Evolutionary conservation across 768 basidiomycete species (phyloP).

Genomic region (Leucosporidium creatinivorum): DNA sequence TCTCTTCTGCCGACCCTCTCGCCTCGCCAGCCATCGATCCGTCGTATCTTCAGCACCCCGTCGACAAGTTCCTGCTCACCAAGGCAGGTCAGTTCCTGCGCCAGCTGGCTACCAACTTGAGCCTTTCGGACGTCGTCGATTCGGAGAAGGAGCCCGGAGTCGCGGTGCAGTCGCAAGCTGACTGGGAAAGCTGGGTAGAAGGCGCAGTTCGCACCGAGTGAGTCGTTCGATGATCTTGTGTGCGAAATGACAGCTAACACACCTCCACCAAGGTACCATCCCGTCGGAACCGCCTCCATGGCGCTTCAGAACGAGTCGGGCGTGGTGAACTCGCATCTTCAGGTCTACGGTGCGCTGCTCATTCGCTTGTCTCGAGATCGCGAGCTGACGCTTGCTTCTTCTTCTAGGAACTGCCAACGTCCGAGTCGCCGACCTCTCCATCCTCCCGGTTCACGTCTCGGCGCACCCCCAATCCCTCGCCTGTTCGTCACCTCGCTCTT

Average conservation of each 20-base stretch:
- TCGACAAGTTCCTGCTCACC: conserved; percentile 11
- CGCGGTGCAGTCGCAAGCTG: conserved; percentile 51
- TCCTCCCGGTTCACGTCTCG: conserved; percentile 21
- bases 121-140: conserved; percentile 8
- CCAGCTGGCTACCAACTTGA: neutral
- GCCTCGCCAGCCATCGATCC: neutral
- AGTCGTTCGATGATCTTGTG: no score
- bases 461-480: conserved; percentile 19
- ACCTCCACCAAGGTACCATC: no score
- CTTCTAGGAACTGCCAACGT: neutral
- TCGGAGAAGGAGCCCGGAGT: conserved; percentile 46
- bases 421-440: neutral
- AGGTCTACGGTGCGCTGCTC: no score
- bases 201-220: conserved; percentile 48
- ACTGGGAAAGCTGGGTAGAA: conserved; percentile 53
- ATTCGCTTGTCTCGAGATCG: no score
- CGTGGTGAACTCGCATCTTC: conserved; percentile 47
- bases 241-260: no score
- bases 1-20: neutral
- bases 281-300: conserved; percentile 41
- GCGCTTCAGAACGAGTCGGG: conserved; percentile 43
- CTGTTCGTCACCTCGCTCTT: neutral
- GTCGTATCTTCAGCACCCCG: neutral
- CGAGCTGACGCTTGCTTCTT: no score
- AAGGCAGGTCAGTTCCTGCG: conserved; percentile 17